A percentile compares a stretch with the other conserved stretches of the same genome.
Evolutionary conservation across 2,329 filamentous ascomycete species (phyloP).

Genomic region (Pezicula neosporulosa): DNA sequence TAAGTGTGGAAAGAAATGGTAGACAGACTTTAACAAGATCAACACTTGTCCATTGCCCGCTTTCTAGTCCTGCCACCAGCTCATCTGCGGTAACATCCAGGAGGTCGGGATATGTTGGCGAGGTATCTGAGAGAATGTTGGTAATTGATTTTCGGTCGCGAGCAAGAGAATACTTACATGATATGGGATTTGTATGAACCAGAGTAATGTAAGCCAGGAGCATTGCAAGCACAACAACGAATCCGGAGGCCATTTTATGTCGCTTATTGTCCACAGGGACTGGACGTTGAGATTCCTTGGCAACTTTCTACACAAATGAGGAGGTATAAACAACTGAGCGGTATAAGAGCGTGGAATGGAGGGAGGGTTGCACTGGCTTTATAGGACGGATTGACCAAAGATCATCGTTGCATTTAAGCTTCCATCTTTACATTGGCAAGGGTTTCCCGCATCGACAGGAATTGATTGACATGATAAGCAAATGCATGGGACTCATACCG

Average conservation of each 20-base stretch:
- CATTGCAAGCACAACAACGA: not conserved
- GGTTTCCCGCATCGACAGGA: no score
- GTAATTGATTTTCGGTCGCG: not conserved
- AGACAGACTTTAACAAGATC: constrained; percentile 50
- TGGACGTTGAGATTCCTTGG: no score
- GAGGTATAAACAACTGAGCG: no score
- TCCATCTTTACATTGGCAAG: no score
- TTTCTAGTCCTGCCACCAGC: constrained; percentile 43
- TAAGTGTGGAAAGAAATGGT: constrained; percentile 20
- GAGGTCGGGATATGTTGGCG: constrained; percentile 32
- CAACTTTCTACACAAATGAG: no score
- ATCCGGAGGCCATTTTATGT: not conserved
- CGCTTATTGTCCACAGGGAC: no score
- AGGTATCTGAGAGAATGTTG: not conserved
- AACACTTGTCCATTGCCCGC: constrained; percentile 50
- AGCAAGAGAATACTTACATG: not conserved
- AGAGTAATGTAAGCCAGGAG: not conserved
- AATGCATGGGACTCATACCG: no score
- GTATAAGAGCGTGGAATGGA: no score
- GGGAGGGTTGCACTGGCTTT: no score
- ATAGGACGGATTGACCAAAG: no score
- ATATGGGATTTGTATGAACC: not conserved
- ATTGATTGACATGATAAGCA: no score
- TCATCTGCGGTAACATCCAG: constrained; percentile 49
- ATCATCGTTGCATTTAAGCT: no score